Base-by-base conservation (phyloP, 371 early-diverging fungal genomes). In the Thermomucor indicae-seudaticae region DNA sequence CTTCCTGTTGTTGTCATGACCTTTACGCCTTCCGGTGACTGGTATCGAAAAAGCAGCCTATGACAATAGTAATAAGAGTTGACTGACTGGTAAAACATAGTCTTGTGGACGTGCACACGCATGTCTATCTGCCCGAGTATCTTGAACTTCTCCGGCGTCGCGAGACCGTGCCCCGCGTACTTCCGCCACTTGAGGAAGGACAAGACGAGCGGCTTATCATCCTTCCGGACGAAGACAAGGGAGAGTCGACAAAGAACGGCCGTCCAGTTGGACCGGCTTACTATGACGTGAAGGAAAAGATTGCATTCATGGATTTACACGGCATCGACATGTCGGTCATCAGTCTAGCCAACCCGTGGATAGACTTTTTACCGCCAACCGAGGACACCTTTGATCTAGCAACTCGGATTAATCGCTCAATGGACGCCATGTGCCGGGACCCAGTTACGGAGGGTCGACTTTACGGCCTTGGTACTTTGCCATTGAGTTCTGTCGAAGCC, bases 391-490 rank as follows among this genome's bases (percentile, higher is more conserved):
- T 32, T 4, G 43, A 57, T 2, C 37, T 60, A 12, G 72, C 72
- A 2, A 39, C 23, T 0, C 46, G 58, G 8, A 19, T 67, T 27
- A 71, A 71, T 56, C 11, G 52, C 1, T 59, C 60, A 8, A 57
- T 71, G 47, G 49, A 65, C 10, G 30, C 8, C 8, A 37, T 59
- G 38, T 71, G 72, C 31, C 37, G 35, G 10, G 47, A 59, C n/a
- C 32, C 41, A n/a, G 32, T 27, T 8, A 51, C 56, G 10, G 10
- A 42, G 1, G 60, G 50, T 6, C 49, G 50, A 6, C 53, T 72
- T 3, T 70, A 52, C 35, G 70, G 64, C 7, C 55, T 72, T 29
- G 72, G 70, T 4, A 55, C 62, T 2, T 48, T 72, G 30, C 72
- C 72, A 1, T 35, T 63, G 6, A 31, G 47, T 6, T 62, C 67